A percentile compares a stretch with the other conserved stretches of the same genome.
These are phyloP conservation scores for Tuctoria greenei DNA, from an alignment of 176 grass and related monocot species.

Conservation along the genomic window DNA sequence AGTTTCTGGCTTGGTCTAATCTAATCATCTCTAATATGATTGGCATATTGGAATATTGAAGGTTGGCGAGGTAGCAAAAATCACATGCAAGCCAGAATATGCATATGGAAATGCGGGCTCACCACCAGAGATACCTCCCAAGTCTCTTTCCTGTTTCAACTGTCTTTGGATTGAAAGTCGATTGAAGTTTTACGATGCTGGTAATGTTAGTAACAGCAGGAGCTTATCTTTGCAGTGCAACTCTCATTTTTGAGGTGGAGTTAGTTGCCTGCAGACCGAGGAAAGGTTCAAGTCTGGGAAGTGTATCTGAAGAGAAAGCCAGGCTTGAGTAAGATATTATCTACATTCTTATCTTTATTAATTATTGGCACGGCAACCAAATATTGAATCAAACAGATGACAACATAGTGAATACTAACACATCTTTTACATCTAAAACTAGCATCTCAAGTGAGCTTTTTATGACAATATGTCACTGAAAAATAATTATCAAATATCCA, in stretches of 20 bases:
- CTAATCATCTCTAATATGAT: constrained; percentile 7
- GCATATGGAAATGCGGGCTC: constrained; percentile 86
- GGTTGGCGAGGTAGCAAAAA: constrained; percentile 94
- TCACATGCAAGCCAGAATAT: constrained; percentile 93
- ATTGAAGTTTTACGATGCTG: neutral
- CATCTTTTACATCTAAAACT: neutral
- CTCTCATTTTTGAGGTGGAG: constrained; percentile 93
- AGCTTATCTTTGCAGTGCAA: constrained; percentile 62
- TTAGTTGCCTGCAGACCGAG: constrained; percentile 81
- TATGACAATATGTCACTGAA: neutral
- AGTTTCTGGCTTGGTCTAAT: neutral
- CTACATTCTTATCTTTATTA: neutral
- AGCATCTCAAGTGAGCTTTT: neutral
- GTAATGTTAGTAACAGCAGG: neutral
- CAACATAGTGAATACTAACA: neutral
- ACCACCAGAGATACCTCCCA: constrained; percentile 88
- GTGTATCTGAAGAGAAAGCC: constrained; percentile 82
- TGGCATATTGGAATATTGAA: constrained; percentile 38
- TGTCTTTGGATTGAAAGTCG: neutral
- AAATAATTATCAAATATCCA: neutral
- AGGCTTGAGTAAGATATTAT: constrained; percentile 79
- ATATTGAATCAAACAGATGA: constrained; percentile 3
- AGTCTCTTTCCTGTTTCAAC: constrained; percentile 49
- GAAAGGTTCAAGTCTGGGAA: constrained; percentile 82
- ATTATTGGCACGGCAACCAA: neutral